Percentiles rank a stretch among this genome's conserved stretches.
Evolutionary conservation across 2,329 filamentous ascomycete species (phyloP).

Genomic region (Remersonia thermophila): DNA sequence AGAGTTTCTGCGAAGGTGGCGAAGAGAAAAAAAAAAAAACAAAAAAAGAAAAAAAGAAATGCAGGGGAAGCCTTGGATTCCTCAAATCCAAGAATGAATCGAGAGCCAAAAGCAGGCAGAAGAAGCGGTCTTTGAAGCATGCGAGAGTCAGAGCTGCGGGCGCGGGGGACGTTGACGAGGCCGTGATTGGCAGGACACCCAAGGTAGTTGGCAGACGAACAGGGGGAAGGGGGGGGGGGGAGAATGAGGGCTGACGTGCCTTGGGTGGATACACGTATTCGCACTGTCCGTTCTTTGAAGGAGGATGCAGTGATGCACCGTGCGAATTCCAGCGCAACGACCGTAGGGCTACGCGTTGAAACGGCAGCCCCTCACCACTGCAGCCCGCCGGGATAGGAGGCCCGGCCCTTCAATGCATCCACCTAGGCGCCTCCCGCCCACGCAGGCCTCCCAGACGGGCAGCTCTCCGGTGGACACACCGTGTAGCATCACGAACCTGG

Average conservation of each 20-base stretch:
- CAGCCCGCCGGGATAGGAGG: too few relatives aligned
- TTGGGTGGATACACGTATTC: not conserved
- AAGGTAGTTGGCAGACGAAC: slow-evolving; percentile 6
- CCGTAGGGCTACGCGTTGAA: slow-evolving; percentile 1
- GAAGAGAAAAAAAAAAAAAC: slow-evolving; percentile 4
- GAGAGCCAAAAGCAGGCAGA: slow-evolving; percentile 5
- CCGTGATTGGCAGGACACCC: slow-evolving; percentile 1
- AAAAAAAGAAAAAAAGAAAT: slow-evolving; percentile 1
- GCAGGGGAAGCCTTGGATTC: not conserved
- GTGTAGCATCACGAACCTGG: too few relatives aligned
- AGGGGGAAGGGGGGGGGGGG: not conserved
- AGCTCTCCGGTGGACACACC: too few relatives aligned
- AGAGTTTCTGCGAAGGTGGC: not conserved
- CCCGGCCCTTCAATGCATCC: too few relatives aligned
- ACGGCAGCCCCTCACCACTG: not conserved
- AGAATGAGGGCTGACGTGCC: not conserved
- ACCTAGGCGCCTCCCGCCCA: too few relatives aligned
- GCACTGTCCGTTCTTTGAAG: too few relatives aligned
- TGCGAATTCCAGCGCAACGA: not conserved
- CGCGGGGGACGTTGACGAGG: slow-evolving; percentile 9
- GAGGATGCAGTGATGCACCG: not conserved
- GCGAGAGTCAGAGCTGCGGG: not conserved
- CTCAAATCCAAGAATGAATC: slow-evolving; percentile 1
- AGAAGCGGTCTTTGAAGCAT: slow-evolving; percentile 7
- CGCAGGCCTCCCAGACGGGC: too few relatives aligned